A percentile compares a stretch with the other conserved stretches of the same genome.
Conservation (phyloP, 352 stramenopile species). For the Poterioochromonas sp. region DNA sequence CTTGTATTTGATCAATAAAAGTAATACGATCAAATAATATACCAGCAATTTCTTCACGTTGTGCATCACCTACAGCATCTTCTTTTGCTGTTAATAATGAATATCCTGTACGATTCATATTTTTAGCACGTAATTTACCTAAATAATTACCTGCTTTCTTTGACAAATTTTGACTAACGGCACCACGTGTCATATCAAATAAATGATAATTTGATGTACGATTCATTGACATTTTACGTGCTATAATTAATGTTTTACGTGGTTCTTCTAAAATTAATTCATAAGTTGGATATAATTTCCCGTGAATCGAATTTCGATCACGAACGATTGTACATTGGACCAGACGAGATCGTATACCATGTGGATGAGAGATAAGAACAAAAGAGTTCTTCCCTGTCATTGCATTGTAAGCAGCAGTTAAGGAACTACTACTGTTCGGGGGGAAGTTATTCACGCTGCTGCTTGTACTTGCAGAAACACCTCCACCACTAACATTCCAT, state of each 20-base stretch:
- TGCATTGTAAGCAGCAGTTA: too few relatives aligned
- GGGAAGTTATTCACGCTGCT: too few relatives aligned
- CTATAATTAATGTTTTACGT: conserved; percentile 39
- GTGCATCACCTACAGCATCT: too few relatives aligned
- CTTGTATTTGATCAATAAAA: conserved; percentile 41
- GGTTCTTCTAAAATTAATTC: conserved; percentile 43
- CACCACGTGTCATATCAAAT: conserved; percentile 68
- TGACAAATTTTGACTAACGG: conserved; percentile 50
- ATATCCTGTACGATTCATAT: conserved; percentile 46
- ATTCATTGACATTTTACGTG: conserved; percentile 43
- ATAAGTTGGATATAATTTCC: conserved; percentile 43
- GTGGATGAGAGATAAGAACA: background rate
- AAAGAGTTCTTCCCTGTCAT: too few relatives aligned
- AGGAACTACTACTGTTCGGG: too few relatives aligned
- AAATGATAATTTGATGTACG: conserved; percentile 70
- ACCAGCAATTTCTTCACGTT: conserved; percentile 63
- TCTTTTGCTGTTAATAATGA: conserved; percentile 35
- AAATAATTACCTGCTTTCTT: conserved; percentile 79
- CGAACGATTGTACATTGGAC: conserved; percentile 43
- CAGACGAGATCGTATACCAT: background rate
- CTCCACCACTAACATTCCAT: too few relatives aligned
- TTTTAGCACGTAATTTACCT: conserved; percentile 66
- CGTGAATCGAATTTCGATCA: conserved; percentile 29
- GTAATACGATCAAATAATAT: conserved; percentile 52
- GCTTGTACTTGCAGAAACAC: too few relatives aligned